Percentiles rank a stretch among this genome's conserved stretches.
These are phyloP conservation scores for Ophiostoma pallidulum DNA, from an alignment of 2,329 filamentous ascomycete genomes.

Conservation along the genomic window DNA sequence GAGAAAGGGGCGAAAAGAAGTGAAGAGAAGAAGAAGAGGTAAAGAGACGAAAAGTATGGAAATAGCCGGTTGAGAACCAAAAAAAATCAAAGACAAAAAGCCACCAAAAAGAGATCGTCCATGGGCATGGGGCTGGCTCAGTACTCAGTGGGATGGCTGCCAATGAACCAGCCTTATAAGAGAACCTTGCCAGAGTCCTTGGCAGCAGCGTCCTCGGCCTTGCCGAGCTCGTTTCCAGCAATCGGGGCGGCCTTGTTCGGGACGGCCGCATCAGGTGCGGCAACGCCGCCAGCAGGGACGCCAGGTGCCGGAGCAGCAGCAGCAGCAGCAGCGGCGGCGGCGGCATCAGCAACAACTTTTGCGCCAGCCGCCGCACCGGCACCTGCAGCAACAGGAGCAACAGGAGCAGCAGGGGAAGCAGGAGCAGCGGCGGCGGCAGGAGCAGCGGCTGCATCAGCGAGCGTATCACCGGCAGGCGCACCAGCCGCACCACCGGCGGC, in stretches of 20 bases:
- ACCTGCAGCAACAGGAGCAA: slow-evolving; percentile 1
- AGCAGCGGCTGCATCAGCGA: neutral
- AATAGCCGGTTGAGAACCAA: neutral
- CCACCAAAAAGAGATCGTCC: neutral
- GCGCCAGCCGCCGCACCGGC: neutral
- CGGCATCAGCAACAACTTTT: neutral
- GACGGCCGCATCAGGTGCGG: slow-evolving; percentile 2
- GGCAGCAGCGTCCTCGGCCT: neutral
- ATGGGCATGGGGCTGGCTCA: too few species aligned
- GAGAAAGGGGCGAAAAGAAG: neutral
- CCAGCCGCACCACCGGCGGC: neutral
- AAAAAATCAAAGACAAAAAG: neutral
- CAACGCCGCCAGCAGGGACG: neutral
- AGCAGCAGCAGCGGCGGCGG: neutral
- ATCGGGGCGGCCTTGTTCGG: slow-evolving; percentile 10
- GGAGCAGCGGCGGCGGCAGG: neutral
- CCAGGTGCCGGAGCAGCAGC: neutral
- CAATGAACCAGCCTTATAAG: slow-evolving; percentile 3
- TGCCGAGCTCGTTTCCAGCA: slow-evolving; percentile 1
- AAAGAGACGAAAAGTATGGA: neutral
- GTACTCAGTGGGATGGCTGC: too few species aligned
- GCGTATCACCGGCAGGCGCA: neutral
- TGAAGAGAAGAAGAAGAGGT: neutral
- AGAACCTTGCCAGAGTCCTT: slow-evolving; percentile 8
- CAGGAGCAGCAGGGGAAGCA: neutral